Evolutionary conservation across 2,329 filamentous ascomycete species (phyloP).

Genomic region (Verticillium dahliae): DNA sequence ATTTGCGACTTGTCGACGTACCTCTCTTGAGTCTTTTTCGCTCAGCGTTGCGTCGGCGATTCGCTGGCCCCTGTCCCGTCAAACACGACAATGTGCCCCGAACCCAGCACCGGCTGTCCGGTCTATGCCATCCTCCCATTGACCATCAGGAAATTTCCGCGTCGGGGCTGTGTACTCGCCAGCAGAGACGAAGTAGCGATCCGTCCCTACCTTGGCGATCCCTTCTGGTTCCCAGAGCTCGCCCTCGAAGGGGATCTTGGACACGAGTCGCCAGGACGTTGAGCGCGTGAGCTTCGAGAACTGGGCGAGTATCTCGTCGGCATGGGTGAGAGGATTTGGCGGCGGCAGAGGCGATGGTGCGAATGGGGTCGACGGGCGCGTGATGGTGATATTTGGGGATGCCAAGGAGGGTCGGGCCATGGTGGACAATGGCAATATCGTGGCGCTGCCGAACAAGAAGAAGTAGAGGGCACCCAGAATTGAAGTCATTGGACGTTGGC

Average conservation of each 20-base stretch:
- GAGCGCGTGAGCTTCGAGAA: constrained; percentile 28
- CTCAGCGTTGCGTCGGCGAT: constrained; percentile 39
- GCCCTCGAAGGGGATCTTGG: constrained; percentile 33
- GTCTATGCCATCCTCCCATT: constrained; percentile 45
- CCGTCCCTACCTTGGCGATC: constrained; percentile 32
- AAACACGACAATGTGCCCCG: constrained; percentile 37
- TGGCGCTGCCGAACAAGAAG: neutral
- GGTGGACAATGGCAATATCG: neutral
- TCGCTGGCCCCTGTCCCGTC: constrained; percentile 31
- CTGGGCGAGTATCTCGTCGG: constrained; percentile 26
- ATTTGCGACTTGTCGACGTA: neutral
- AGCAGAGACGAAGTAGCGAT: constrained; percentile 37
- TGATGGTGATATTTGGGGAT: constrained; percentile 23
- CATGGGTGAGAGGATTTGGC: constrained; percentile 25
- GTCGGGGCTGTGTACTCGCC: constrained; percentile 35
- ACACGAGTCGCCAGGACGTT: constrained; percentile 34
- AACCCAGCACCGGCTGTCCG: constrained; percentile 35
- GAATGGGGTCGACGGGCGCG: constrained; percentile 19
- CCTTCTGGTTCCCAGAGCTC: constrained; percentile 43
- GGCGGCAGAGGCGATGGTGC: constrained; percentile 25
- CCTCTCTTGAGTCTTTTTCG: constrained; percentile 16
- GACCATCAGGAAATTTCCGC: constrained; percentile 24
- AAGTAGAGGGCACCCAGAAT: neutral
- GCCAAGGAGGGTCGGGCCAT: neutral
- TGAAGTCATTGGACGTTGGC: neutral